Evolutionary conservation across 257 asterid species (phyloP).

Genomic region (Solanum tarapatanum): DNA sequence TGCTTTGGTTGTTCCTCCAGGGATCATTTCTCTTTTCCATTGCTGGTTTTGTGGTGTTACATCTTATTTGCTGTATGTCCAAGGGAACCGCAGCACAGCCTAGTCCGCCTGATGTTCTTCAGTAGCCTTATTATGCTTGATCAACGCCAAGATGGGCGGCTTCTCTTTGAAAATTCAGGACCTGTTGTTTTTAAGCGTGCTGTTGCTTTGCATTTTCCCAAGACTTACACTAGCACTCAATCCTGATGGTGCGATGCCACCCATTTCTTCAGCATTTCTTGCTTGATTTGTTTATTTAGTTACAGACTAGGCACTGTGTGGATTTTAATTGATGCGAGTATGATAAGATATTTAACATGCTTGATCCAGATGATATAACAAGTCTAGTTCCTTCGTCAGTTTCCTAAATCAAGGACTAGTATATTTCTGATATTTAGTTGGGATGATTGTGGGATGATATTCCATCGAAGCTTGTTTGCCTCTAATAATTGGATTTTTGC

Average conservation of each 20-base stretch:
- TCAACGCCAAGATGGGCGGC: slow-evolving; percentile 1
- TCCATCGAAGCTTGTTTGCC: not conserved
- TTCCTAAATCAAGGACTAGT: not conserved
- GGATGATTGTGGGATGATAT: not conserved
- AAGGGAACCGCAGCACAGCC: not conserved
- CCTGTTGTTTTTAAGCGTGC: not conserved
- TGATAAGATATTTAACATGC: not conserved
- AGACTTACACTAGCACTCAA: not conserved
- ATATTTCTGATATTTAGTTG: not conserved
- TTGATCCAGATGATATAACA: not conserved
- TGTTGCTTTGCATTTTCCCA: not conserved
- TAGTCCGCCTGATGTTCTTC: not conserved
- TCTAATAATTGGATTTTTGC: not conserved
- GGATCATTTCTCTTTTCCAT: not conserved
- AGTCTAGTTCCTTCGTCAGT: not conserved
- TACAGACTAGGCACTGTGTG: not conserved
- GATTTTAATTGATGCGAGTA: not conserved
- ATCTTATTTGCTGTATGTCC: not conserved
- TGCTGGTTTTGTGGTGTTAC: not conserved
- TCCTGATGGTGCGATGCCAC: slow-evolving; percentile 2
- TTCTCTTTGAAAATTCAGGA: not conserved
- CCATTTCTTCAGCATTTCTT: not conserved
- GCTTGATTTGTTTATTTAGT: not conserved
- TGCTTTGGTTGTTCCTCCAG: not conserved
- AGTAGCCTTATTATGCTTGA: slow-evolving; percentile 7